A percentile compares a stretch with the other conserved stretches of the same genome.
phyloP scores from a whole-genome alignment of 1,139 yeast species.

The Suhomyces ambrosiae region DNA sequence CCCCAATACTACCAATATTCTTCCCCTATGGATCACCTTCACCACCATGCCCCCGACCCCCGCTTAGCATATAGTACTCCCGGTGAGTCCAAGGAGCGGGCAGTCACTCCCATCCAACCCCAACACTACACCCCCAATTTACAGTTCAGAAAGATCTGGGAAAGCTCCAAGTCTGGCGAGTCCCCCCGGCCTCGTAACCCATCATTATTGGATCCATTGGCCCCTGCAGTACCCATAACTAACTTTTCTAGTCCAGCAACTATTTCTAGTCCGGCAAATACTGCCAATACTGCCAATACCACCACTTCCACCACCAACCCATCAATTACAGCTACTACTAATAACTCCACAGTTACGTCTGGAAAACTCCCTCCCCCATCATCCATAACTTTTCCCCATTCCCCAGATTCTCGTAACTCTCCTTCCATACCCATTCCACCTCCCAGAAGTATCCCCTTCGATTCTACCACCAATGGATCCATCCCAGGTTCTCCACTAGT shows the following conservation, averaged over 20 bases:
- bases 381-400: background rate
- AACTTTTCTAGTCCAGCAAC: too few relatives aligned
- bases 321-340: too few relatives aligned
- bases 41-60: slow-evolving; percentile 1
- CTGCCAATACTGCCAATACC: background rate
- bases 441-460: slow-evolving; percentile 9
- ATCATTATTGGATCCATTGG: slow-evolving; percentile 38
- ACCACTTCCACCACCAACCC: background rate
- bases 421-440: slow-evolving; percentile 11
- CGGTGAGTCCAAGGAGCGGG: slow-evolving; percentile 10
- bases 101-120: slow-evolving; percentile 2
- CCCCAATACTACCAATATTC: slow-evolving; percentile 2
- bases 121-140: slow-evolving; percentile 34
- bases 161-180: slow-evolving; percentile 16
- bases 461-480: slow-evolving; percentile 3
- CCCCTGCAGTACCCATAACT: slow-evolving; percentile 31
- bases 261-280: too few relatives aligned
- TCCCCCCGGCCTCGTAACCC: slow-evolving; percentile 31
- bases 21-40: too few relatives aligned
- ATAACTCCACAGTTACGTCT: background rate
- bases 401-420: slow-evolving; percentile 7
- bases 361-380: background rate
- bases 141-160: slow-evolving; percentile 47
- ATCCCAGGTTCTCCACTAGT: slow-evolving; percentile 11
- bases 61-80: slow-evolving; percentile 5